A percentile compares a stretch with the other conserved stretches of the same genome.
These are phyloP conservation scores for Pestalotiopsis fici DNA, from an alignment of 2,329 filamentous ascomycete genomes.

Conservation along the genomic window DNA sequence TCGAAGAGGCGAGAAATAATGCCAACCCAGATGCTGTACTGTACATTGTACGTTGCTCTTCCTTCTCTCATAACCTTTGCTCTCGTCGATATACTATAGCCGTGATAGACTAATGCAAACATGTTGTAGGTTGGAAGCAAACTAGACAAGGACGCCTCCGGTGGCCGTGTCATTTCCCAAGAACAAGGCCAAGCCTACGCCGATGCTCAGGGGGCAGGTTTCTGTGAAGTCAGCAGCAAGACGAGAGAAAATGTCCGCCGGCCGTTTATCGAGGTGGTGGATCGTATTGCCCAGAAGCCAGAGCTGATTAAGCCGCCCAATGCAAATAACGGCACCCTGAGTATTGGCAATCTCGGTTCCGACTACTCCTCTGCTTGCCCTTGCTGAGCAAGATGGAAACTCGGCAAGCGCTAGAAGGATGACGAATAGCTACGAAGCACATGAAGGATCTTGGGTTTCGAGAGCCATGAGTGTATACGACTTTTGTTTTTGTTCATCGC, in stretches of 20 bases:
- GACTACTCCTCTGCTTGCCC: constrained; percentile 26
- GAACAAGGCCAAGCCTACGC: constrained; percentile 51
- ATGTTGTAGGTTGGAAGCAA: constrained; percentile 46
- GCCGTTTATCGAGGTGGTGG: constrained; percentile 54
- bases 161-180: constrained; percentile 41
- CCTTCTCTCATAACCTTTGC: background rate
- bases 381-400: constrained; percentile 13
- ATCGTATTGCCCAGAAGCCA: constrained; percentile 47
- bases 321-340: constrained; percentile 26
- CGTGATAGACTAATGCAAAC: background rate
- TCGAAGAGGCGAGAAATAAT: constrained; percentile 52
- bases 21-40: constrained; percentile 48
- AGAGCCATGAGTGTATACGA: background rate
- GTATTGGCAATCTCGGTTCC: constrained; percentile 24
- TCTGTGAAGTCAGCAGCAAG: constrained; percentile 57
- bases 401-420: background rate
- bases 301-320: constrained; percentile 35
- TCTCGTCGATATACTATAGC: too few species aligned
- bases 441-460: background rate
- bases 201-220: constrained; percentile 43
- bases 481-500: constrained; percentile 4
- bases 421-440: background rate
- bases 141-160: constrained; percentile 44
- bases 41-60: constrained; percentile 39
- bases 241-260: constrained; percentile 51